These are phyloP conservation scores for Helicostylum pulchrum DNA, from an alignment of 192 early-diverging fungal genomes.

Conservation along the genomic window DNA sequence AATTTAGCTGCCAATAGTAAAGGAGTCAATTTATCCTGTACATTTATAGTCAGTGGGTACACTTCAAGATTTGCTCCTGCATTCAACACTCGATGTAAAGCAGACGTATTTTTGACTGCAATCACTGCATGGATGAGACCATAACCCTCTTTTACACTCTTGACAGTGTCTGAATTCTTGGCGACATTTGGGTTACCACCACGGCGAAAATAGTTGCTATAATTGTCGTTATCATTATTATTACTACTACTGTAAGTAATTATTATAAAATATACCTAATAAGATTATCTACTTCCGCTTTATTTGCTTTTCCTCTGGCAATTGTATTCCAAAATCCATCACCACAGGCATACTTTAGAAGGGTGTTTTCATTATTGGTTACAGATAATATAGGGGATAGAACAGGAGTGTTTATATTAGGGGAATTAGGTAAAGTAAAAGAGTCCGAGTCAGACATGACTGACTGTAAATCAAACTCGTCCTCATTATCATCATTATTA, in stretches of 20 bases:
- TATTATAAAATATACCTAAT: constrained; percentile 24
- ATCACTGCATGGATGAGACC: constrained; percentile 28
- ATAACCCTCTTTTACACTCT: constrained; percentile 24
- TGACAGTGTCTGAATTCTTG: constrained; percentile 17
- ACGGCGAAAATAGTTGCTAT: constrained; percentile 30
- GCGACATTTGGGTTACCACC: constrained; percentile 34
- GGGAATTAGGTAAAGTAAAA: too few species aligned
- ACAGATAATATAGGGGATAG: too few species aligned
- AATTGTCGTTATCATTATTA: neutral
- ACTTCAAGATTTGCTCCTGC: constrained; percentile 29
- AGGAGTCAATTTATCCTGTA: constrained; percentile 13
- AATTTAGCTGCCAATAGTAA: constrained; percentile 25
- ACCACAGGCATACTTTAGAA: constrained; percentile 22
- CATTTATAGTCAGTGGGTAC: constrained; percentile 11
- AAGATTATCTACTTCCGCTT: constrained; percentile 20
- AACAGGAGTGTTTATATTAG: too few species aligned
- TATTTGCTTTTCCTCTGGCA: constrained; percentile 3
- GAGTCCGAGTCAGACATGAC: too few species aligned
- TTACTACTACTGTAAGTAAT: neutral
- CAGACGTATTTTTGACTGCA: constrained; percentile 18
- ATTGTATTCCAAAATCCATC: constrained; percentile 29
- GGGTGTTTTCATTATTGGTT: too few species aligned
- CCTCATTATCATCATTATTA: too few species aligned
- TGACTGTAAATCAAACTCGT: too few species aligned
- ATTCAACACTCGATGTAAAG: constrained; percentile 21